These are phyloP conservation scores for Erythrobasidium yunnanense DNA, from an alignment of 768 basidiomycete genomes.

Conservation along the genomic window DNA sequence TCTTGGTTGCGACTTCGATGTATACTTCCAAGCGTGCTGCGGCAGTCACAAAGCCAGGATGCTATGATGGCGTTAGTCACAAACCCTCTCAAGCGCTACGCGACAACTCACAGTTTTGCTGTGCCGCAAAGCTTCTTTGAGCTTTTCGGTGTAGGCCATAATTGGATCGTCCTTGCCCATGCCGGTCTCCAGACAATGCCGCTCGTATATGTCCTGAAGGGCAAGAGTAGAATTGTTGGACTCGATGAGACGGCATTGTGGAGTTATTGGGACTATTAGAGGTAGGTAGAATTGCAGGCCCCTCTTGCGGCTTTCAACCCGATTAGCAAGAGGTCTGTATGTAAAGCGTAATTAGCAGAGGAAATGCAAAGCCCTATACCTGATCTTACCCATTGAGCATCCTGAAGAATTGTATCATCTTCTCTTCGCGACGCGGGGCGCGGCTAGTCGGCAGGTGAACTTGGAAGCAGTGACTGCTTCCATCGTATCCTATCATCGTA, in stretches of 20 bases:
- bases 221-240: conserved; percentile 83
- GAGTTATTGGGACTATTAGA: conserved; percentile 64
- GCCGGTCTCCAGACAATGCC: conserved; percentile 63
- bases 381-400: conserved; percentile 71
- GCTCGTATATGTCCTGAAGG: conserved; percentile 86
- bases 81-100: not conserved
- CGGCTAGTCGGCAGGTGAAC: conserved; percentile 79
- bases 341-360: not conserved
- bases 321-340: conserved; percentile 64
- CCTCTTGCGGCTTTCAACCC: conserved; percentile 85
- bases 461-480: conserved; percentile 75
- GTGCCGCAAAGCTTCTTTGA: conserved; percentile 42
- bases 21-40: conserved; percentile 56
- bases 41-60: conserved; percentile 53
- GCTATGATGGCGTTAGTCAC: conserved; percentile 37
- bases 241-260: conserved; percentile 72
- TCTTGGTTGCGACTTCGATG: conserved; percentile 75
- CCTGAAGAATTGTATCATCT: conserved; percentile 82
- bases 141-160: conserved; percentile 71
- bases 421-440: conserved; percentile 80
- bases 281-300: conserved; percentile 87
- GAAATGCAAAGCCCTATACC: conserved; percentile 4
- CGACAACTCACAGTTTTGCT: not conserved
- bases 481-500: conserved; percentile 79
- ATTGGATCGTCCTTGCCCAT: conserved; percentile 80